Base-by-base conservation (phyloP, 2,329 filamentous ascomycete genomes). In the Neurospora crassa region DNA sequence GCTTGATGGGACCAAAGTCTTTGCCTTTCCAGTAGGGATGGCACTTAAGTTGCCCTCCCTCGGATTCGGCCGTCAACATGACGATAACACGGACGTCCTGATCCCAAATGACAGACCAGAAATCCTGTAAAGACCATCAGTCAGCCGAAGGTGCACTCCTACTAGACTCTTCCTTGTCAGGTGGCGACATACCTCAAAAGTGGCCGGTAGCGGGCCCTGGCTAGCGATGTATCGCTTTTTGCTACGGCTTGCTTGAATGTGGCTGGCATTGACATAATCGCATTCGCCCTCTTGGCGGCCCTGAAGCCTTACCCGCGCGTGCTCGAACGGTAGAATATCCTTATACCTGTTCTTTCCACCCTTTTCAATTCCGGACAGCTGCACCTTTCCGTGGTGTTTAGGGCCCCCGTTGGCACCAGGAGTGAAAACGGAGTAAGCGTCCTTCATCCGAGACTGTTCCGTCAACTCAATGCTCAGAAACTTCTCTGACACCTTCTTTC, bases 91-190 rank as follows among this genome's bases (percentile, higher is more conserved):
- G 91, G 3, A 97, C 91, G 78, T 98, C 94, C 80, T 98, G 92
- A 79, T 98, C 94, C 96, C 96, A 99, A 40, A 98, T 87, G 12
- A 97, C 91, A 72, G 93, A 95, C 96, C 96, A 99, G 79, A 99
- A 99, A 80, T 99, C 96, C 92, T 96, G 75, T 3, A 69, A 41
- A 63, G 29, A 34, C 14, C 8, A 67, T 68, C 45, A 69, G 77
- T 83, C 75, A 82, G 78, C 53, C 29, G 8, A 29, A 6, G 53
- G 34, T 18, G 18, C 20, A 34, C 18, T 24, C 40, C 5, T n/a
- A 40, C 29, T 4, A 47, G 1, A 16, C 42, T 12, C 14, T 42
- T n/a, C 20, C 24, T 37, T 20, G 5, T 43, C 10, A 24, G n/a
- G 8, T 20, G 20, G 20, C 10, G 8, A 82, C 90, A 84, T 83